Evolutionary conservation across 148 eudicot species (phyloP).

Genomic region (Persicaria tinctoria): DNA sequence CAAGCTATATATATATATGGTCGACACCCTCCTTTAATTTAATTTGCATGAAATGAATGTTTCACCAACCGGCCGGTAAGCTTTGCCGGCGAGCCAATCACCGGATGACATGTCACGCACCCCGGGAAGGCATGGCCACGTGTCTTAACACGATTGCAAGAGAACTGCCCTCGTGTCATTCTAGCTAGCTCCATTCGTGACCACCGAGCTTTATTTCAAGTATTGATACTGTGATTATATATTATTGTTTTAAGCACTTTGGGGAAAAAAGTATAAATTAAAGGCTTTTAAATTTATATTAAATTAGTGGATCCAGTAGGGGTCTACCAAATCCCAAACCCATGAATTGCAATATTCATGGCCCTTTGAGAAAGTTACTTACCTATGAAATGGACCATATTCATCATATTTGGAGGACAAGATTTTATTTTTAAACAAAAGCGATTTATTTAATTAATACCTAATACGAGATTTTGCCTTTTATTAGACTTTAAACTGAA

Average conservation of each 20-base stretch:
- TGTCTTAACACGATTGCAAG: background rate
- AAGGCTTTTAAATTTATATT: background rate
- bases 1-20: background rate
- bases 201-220: background rate
- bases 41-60: slow-evolving; percentile 1
- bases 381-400: background rate
- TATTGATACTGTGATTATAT: no score
- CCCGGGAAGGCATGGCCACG: background rate
- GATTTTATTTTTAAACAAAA: background rate
- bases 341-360: background rate
- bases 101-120: background rate
- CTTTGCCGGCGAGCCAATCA: slow-evolving; percentile 6
- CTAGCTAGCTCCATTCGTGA: background rate
- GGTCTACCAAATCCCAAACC: slow-evolving; percentile 5
- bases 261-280: background rate
- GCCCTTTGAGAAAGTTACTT: background rate
- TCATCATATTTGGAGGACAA: background rate
- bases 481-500: background rate
- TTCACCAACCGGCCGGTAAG: slow-evolving; percentile 3
- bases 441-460: background rate
- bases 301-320: background rate
- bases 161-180: slow-evolving; percentile 3
- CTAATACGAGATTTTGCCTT: background rate
- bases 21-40: background rate
- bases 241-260: background rate